Evolutionary conservation across 768 basidiomycete species (phyloP).

Genomic region (Baorangia bicolor): DNA sequence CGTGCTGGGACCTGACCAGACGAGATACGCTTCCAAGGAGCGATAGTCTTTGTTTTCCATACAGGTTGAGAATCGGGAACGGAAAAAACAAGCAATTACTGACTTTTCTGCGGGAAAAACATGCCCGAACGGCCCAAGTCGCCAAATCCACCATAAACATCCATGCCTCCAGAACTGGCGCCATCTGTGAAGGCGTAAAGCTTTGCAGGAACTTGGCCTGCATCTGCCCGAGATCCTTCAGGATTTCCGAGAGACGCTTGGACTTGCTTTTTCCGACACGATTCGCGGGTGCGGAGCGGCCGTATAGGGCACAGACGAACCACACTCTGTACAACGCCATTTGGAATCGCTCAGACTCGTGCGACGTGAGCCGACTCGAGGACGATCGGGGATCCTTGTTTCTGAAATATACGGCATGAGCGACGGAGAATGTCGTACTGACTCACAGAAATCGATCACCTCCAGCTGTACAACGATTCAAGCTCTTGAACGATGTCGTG

Average conservation of each 20-base stretch:
- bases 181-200: neutral
- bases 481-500: conserved; percentile 16
- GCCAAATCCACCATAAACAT: conserved; percentile 8
- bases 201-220: conserved; percentile 10
- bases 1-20: conserved; percentile 11
- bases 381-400: conserved; percentile 37
- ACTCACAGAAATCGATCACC: conserved; percentile 7
- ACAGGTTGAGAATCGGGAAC: neutral
- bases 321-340: conserved; percentile 31
- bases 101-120: conserved; percentile 10
- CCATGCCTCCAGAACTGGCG: conserved; percentile 8
- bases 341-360: conserved; percentile 35
- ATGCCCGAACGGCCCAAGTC: conserved; percentile 6
- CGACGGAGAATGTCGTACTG: neutral
- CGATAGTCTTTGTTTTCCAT: neutral
- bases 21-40: conserved; percentile 9
- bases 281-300: conserved; percentile 10
- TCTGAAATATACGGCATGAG: conserved; percentile 23
- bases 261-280: conserved; percentile 9
- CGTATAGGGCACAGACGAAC: conserved; percentile 18
- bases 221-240: neutral
- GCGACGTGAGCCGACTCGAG: conserved; percentile 28
- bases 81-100: neutral
- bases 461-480: conserved; percentile 21
- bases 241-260: conserved; percentile 2